phyloP scores from a whole-genome alignment of 495 filamentous ascomycete genomes.

The Xylaria sp. region DNA sequence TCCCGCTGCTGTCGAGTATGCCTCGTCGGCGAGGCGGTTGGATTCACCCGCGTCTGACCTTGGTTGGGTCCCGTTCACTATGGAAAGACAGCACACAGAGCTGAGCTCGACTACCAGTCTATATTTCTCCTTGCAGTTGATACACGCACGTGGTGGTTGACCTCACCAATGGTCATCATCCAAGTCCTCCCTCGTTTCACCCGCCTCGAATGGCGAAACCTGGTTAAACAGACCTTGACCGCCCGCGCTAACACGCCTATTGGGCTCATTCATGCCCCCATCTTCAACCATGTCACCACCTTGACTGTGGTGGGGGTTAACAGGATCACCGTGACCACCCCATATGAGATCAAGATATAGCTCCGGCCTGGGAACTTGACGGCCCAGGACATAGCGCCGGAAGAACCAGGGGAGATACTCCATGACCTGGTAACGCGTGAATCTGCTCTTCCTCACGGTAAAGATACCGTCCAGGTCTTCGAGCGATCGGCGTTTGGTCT shows the following conservation, averaged over 20 bases:
- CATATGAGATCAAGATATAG: slow-evolving; percentile 38
- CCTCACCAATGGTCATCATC: slow-evolving; percentile 14
- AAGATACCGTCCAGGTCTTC: slow-evolving; percentile 44
- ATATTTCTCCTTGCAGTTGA: background rate
- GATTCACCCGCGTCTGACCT: no score
- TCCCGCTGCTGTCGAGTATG: background rate
- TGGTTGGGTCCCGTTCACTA: background rate
- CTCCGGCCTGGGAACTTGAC: slow-evolving; percentile 19
- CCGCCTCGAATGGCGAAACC: background rate
- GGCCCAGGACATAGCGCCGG: slow-evolving; percentile 31
- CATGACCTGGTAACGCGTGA: slow-evolving; percentile 38
- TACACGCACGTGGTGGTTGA: background rate
- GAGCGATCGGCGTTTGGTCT: slow-evolving; percentile 40
- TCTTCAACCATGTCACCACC: background rate
- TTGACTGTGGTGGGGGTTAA: background rate
- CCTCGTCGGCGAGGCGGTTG: no score
- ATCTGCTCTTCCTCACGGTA: slow-evolving; percentile 38
- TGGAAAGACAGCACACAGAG: background rate
- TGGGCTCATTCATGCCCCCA: slow-evolving; percentile 4
- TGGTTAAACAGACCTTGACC: slow-evolving; percentile 8
- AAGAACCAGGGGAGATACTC: slow-evolving; percentile 43
- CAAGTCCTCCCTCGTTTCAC: background rate
- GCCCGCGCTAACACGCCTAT: slow-evolving; percentile 8
- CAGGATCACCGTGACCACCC: background rate
- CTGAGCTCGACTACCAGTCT: background rate